phyloP scores from a whole-genome alignment of 495 filamentous ascomycete genomes.

The Penicillium fimorum region DNA sequence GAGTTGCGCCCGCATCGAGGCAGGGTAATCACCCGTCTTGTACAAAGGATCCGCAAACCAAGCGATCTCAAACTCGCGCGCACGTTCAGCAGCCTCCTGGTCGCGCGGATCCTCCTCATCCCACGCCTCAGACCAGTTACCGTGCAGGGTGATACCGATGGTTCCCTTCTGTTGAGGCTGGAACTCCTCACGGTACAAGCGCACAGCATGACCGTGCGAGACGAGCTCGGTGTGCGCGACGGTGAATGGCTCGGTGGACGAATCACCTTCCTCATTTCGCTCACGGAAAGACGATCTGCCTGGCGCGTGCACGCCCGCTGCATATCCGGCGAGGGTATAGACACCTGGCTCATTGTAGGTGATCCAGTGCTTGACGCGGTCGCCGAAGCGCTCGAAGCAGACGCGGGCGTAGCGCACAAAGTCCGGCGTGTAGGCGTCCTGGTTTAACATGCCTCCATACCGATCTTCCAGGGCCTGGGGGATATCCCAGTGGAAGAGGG shows the following conservation, averaged over 20 bases:
- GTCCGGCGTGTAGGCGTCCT: slow-evolving; percentile 42
- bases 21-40: slow-evolving; percentile 47
- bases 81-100: slow-evolving; percentile 43
- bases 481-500: slow-evolving; percentile 51
- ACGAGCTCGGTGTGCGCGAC: slow-evolving; percentile 46
- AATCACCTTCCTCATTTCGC: slow-evolving; percentile 46
- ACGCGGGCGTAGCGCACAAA: slow-evolving; percentile 49
- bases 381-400: slow-evolving; percentile 42
- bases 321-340: slow-evolving; percentile 48
- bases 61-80: slow-evolving; percentile 48
- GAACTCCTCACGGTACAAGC: slow-evolving; percentile 44
- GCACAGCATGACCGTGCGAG: slow-evolving; percentile 41
- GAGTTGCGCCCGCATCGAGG: slow-evolving; percentile 48
- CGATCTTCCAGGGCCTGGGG: slow-evolving; percentile 47
- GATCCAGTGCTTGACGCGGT: slow-evolving; percentile 52
- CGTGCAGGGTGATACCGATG: slow-evolving; percentile 49
- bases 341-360: slow-evolving; percentile 52
- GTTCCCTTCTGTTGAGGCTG: slow-evolving; percentile 39
- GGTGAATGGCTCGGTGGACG: slow-evolving; percentile 46
- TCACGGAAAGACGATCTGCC: slow-evolving; percentile 44
- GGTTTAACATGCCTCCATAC: slow-evolving; percentile 47
- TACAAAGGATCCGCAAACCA: slow-evolving; percentile 53
- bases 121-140: slow-evolving; percentile 52
- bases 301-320: slow-evolving; percentile 48
- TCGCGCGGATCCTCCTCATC: slow-evolving; percentile 42